Conservation (phyloP, 306 rosid species). For the Trichosanthes truncata region DNA sequence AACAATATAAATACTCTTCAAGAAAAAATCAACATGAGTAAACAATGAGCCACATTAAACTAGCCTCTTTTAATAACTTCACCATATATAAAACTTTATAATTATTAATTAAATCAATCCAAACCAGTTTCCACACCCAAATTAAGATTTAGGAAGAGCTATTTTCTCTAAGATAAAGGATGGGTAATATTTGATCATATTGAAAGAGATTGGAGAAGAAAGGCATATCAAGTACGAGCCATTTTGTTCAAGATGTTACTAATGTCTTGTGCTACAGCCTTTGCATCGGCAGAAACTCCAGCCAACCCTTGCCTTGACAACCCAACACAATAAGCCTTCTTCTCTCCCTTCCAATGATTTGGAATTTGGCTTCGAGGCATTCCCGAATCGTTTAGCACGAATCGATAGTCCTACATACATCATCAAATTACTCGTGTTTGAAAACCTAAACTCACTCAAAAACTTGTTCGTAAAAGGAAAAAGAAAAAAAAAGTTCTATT, state of each 20-base stretch:
- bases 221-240: neutral
- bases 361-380: slow-evolving; percentile 36
- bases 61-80: too few species aligned
- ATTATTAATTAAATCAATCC: neutral
- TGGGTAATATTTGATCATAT: neutral
- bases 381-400: slow-evolving; percentile 29
- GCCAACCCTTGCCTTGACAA: slow-evolving; percentile 35
- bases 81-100: too few species aligned
- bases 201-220: neutral
- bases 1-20: too few species aligned
- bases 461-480: neutral
- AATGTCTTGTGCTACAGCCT: slow-evolving; percentile 31
- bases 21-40: too few species aligned
- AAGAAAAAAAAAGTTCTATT: too few species aligned
- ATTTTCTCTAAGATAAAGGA: too few species aligned
- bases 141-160: neutral
- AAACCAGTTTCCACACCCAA: neutral
- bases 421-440: too few species aligned
- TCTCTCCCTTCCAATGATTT: slow-evolving; percentile 50
- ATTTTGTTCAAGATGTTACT: neutral
- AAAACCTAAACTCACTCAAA: too few species aligned
- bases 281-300: slow-evolving; percentile 45
- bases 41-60: too few species aligned
- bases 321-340: slow-evolving; percentile 45
- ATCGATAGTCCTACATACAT: slow-evolving; percentile 26